Conservation (phyloP, 1,284 basidiomycete genomes). For the Ustilago shanxiensis region DNA sequence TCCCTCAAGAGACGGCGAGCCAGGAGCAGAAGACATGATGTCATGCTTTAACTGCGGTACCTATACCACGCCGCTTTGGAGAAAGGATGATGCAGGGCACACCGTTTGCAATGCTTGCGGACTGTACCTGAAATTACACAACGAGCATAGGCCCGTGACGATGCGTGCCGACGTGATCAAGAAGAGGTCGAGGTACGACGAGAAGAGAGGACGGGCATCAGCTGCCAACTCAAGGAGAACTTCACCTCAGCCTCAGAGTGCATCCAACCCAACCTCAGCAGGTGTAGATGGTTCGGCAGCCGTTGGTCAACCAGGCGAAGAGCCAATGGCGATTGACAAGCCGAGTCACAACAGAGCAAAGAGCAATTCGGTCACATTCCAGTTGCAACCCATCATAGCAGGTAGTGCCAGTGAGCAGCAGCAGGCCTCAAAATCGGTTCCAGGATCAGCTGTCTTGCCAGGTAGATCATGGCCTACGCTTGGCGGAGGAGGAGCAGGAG, state of each 20-base stretch:
- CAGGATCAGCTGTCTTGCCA: conserved; percentile 17
- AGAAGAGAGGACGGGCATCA: conserved; percentile 41
- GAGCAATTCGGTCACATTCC: conserved; percentile 34
- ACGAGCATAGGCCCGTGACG: conserved; percentile 59
- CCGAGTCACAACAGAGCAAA: conserved; percentile 16
- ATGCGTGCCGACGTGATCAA: conserved; percentile 68
- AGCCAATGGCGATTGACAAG: conserved; percentile 35
- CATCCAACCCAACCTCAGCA: not conserved
- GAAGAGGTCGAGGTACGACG: conserved; percentile 64
- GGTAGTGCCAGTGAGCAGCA: not conserved
- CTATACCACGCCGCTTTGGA: conserved; percentile 66
- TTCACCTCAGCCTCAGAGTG: conserved; percentile 45
- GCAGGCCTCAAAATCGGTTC: conserved; percentile 11
- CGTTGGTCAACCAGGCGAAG: not conserved
- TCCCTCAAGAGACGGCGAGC: conserved; percentile 32
- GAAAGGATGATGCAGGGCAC: conserved; percentile 63
- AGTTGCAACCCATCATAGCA: conserved; percentile 9
- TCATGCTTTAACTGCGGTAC: conserved; percentile 68
- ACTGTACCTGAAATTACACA: conserved; percentile 64
- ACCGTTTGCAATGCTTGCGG: conserved; percentile 67
- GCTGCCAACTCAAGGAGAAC: conserved; percentile 34
- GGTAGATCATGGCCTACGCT: conserved; percentile 21
- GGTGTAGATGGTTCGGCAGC: conserved; percentile 1
- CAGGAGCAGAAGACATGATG: conserved; percentile 42
- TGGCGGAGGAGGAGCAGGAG: conserved; percentile 1